Percentiles rank a stretch among this genome's conserved stretches.
phyloP scores from a whole-genome alignment of 805 yeast species.

The Candida parachauliodes region DNA sequence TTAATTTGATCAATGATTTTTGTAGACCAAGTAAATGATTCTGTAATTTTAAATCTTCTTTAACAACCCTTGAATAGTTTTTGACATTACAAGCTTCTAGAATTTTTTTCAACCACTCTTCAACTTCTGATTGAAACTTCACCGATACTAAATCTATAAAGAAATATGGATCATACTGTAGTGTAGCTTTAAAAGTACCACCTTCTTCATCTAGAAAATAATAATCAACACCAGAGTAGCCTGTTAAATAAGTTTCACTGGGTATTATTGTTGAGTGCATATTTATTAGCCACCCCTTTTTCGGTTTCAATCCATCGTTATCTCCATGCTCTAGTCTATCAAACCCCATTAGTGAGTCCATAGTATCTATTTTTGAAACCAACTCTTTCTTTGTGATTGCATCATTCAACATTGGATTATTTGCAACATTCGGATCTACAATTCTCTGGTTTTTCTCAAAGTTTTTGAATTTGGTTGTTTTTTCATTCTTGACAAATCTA shows the following conservation, averaged over 20 bases:
- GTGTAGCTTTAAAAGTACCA: conserved; percentile 85
- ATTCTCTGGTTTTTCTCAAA: conserved; percentile 11
- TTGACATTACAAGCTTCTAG: conserved; percentile 62
- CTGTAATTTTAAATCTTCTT: conserved; percentile 78
- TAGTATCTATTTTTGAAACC: conserved; percentile 56
- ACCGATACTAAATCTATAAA: conserved; percentile 62
- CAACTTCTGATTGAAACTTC: conserved; percentile 64
- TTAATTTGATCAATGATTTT: conserved; percentile 59
- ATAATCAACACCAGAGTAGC: conserved; percentile 86
- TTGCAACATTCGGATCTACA: conserved; percentile 21
- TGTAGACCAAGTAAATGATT: conserved; percentile 83
- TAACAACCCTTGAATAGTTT: conserved; percentile 48
- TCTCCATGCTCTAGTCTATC: conserved; percentile 73
- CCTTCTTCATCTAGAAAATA: conserved; percentile 96
- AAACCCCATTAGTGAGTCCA: conserved; percentile 87
- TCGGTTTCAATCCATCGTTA: conserved; percentile 40
- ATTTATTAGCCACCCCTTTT: conserved; percentile 87
- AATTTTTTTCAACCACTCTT: conserved; percentile 69
- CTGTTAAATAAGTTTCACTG: conserved; percentile 55
- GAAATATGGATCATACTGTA: conserved; percentile 85
- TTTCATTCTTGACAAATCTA: conserved; percentile 45
- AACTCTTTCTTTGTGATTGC: conserved; percentile 48
- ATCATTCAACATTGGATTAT: conserved; percentile 35
- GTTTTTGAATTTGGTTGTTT: conserved; percentile 11
- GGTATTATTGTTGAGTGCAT: conserved; percentile 85